Conservation (phyloP, 225 moss, liverwort and hornwort genomes). For the Polytrichum formosum region DNA sequence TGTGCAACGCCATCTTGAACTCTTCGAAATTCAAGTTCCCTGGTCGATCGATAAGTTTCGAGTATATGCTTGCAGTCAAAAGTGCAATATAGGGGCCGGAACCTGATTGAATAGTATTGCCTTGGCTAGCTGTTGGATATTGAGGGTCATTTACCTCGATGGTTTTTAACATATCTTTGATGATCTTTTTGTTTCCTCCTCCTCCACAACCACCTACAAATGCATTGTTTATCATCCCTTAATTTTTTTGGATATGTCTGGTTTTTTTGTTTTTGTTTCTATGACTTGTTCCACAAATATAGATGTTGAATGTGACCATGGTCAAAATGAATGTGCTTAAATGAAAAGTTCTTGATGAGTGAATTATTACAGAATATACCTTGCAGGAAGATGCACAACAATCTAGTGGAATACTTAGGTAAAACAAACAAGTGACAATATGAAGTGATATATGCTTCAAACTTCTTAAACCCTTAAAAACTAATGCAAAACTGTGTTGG, state of each 20-base stretch:
- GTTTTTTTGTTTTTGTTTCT: too few species aligned
- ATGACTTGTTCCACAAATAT: too few species aligned
- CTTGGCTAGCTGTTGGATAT: constrained; percentile 29
- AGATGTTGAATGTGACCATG: too few species aligned
- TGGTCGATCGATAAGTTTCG: constrained; percentile 21
- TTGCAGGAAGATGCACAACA: too few species aligned
- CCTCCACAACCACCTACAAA: constrained; percentile 25
- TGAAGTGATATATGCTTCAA: background rate
- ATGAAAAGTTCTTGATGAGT: too few species aligned
- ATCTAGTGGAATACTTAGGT: too few species aligned
- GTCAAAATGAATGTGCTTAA: too few species aligned
- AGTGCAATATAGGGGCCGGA: constrained; percentile 36
- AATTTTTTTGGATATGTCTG: too few species aligned
- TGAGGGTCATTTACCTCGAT: constrained; percentile 28
- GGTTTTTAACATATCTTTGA: constrained; percentile 41
- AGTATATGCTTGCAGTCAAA: constrained; percentile 35
- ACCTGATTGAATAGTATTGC: constrained; percentile 27
- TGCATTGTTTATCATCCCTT: too few species aligned
- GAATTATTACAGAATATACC: too few species aligned
- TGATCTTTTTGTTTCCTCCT: constrained; percentile 24
- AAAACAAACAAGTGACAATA: background rate
- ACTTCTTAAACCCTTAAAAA: too few species aligned
- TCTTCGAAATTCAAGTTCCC: constrained; percentile 30
- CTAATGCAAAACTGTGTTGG: too few species aligned
- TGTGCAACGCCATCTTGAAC: constrained; percentile 14